Conservation (phyloP, 139 green algal species). For the Tetraselmis striata region DNA sequence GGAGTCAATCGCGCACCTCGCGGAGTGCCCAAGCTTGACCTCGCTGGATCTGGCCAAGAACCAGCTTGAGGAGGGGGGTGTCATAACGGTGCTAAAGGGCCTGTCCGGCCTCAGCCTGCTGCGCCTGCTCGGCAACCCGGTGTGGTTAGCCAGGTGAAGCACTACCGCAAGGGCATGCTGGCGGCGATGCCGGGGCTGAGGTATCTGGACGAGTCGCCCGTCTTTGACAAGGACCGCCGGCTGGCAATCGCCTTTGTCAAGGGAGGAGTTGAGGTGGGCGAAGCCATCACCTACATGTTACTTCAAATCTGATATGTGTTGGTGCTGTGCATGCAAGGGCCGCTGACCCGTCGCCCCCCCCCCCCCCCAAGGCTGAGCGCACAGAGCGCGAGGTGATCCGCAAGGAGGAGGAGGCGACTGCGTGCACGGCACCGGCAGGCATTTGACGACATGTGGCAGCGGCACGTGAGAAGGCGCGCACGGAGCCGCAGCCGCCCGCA, state of each 20-base stretch:
- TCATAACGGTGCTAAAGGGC: conserved; percentile 27
- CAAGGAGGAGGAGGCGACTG: conserved; percentile 39
- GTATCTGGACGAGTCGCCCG: conserved; percentile 61
- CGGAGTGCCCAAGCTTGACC: conserved; percentile 27
- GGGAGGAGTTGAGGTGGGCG: conserved; percentile 17
- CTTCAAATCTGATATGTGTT: background rate
- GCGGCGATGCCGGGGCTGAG: conserved; percentile 52
- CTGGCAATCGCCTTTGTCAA: conserved; percentile 49
- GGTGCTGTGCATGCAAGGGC: background rate
- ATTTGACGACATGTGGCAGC: conserved; percentile 68
- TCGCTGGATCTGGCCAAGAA: conserved; percentile 52
- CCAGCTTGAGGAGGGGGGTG: conserved; percentile 30
- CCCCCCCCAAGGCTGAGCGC: conserved; percentile 21
- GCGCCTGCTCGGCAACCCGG: conserved; percentile 49
- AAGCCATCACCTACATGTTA: background rate
- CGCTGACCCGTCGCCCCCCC: too few species aligned
- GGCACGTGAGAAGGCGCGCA: conserved; percentile 29
- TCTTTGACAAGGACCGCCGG: conserved; percentile 49
- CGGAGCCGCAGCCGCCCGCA: conserved; percentile 28
- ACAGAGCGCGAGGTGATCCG: conserved; percentile 21
- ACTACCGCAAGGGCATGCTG: conserved; percentile 65
- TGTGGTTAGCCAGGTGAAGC: conserved; percentile 47
- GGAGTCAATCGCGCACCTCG: conserved; percentile 37
- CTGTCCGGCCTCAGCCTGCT: conserved; percentile 45
- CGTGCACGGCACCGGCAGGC: conserved; percentile 35